These are phyloP conservation scores for Xylaria scruposa DNA, from an alignment of 495 filamentous ascomycete species.

Conservation along the genomic window DNA sequence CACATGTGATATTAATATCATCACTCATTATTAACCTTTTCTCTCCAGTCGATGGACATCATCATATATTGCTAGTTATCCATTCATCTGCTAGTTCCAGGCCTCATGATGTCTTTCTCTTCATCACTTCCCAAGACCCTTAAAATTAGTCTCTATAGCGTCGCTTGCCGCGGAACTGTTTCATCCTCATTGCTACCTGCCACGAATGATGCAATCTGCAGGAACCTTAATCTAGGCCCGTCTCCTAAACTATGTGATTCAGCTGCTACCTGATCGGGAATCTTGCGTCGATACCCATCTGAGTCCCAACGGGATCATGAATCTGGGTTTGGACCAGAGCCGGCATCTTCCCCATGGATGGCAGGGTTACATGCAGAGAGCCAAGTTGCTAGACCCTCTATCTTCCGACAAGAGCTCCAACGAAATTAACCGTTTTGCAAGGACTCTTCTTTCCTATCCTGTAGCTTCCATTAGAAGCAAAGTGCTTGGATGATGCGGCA, in stretches of 20 bases:
- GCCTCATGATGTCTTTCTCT: background rate
- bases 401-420: background rate
- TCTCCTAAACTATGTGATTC: background rate
- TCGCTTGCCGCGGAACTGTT: background rate
- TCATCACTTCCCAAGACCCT: background rate
- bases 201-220: background rate
- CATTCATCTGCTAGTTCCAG: background rate
- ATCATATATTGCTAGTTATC: background rate
- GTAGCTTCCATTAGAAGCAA: background rate
- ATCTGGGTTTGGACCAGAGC: background rate
- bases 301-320: background rate
- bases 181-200: constrained; percentile 12
- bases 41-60: background rate
- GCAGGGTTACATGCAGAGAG: constrained; percentile 8
- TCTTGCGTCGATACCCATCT: background rate
- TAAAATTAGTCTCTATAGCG: background rate
- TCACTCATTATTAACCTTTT: background rate
- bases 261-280: constrained; percentile 1
- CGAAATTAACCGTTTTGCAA: background rate
- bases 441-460: background rate
- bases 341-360: background rate
- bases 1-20: background rate
- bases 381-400: background rate
- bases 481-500: constrained; percentile 45
- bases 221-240: background rate